Base-by-base conservation (phyloP, 495 filamentous ascomycete genomes). In the Penicillium soppii region DNA sequence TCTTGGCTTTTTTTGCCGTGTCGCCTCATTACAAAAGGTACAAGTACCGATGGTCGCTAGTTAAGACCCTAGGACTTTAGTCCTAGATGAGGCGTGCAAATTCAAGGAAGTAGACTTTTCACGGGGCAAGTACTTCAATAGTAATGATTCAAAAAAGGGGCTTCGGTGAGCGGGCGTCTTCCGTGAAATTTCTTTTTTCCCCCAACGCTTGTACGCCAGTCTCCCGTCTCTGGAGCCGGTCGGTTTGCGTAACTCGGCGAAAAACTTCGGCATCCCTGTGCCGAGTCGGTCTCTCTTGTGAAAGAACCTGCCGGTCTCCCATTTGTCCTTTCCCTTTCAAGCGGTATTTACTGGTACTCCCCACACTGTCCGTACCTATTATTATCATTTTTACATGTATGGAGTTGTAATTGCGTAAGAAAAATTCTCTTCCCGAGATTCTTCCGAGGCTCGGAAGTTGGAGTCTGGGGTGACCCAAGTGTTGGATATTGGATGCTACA, bases 121-220 rank as follows among this genome's bases (percentile, higher is more conserved):
- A 43, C 52, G 55, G 58, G 52, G 55, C 35, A 62, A 52, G 41
- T 43, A 55, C 61, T 62, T n/a, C 47, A 47, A 52, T 29, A 50
- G 47, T 17, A 37, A 9, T 30, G 42, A 36, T 44, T 30, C 38
- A 54, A 56, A 41, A 42, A 38, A 50, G 56, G 49, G 22, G 17
- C 21, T 17, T 45, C 58, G 58, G 58, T 58, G 51, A 52, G 29
- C 53, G 56, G 50, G 40, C 25, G 15, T 50, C 42, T 50, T 55
- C 61, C 60, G 47, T 20, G 37, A 20, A n/a, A 51, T 13, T 29
- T 39, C 30, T 47, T 36, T 49, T 33, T 39, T 22, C n/a, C 4
- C 4, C 22, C 29, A 25, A 27, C 45, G 30, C 25, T 17, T 49
- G 6, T 19, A 27, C 29, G 36, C 37, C 26, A 21, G 30, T 21